Evolutionary conservation across 75 land plant species (phyloP).

Genomic region (Sequoia sempervirens): DNA sequence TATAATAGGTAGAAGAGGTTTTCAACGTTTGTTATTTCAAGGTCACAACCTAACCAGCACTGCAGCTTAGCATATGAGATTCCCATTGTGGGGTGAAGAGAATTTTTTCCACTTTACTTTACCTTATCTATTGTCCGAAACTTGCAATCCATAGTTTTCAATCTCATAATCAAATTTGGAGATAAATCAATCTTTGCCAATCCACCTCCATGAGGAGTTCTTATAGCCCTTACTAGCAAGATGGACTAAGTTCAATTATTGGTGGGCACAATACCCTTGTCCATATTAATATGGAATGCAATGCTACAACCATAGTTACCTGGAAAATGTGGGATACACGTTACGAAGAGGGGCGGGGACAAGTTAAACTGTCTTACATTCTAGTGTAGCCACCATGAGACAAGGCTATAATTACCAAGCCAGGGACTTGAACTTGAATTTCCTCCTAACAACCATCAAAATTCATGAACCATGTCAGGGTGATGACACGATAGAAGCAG

Average conservation of each 20-base stretch:
- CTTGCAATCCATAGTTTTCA: no score
- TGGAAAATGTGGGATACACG: background rate
- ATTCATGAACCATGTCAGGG: background rate
- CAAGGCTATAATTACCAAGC: background rate
- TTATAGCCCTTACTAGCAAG: background rate
- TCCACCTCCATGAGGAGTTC: no score
- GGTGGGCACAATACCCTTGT: background rate
- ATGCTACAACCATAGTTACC: background rate
- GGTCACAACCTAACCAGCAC: no score
- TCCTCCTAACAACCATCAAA: background rate
- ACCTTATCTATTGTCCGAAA: no score
- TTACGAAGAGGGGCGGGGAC: background rate
- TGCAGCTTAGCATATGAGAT: no score
- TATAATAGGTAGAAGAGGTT: no score
- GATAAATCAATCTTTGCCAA: no score
- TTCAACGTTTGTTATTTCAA: no score
- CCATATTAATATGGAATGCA: background rate
- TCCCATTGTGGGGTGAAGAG: no score
- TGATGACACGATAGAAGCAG: no score
- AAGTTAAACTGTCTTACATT: background rate
- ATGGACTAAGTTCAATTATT: background rate
- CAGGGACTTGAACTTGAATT: background rate
- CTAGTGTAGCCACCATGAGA: background rate
- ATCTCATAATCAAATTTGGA: no score
- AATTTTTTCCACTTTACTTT: no score